These are phyloP conservation scores for Globisporangium paroecandrum DNA, from an alignment of 352 stramenopile species.

Conservation along the genomic window DNA sequence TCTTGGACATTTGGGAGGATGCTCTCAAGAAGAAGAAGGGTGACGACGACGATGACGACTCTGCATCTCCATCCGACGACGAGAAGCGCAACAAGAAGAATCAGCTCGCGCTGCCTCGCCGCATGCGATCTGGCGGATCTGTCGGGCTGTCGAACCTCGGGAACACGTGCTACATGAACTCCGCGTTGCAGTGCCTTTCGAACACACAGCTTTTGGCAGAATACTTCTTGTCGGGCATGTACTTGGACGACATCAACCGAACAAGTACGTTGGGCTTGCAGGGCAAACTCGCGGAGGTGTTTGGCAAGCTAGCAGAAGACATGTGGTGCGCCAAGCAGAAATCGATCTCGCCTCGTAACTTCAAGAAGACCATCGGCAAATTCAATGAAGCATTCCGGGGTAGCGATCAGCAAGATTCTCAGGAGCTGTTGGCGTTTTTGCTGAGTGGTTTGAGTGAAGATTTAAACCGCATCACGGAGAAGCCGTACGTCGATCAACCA, in stretches of 20 bases:
- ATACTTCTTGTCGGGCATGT: conserved; percentile 95
- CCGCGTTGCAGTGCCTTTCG: conserved; percentile 91
- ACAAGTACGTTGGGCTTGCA: conserved; percentile 95
- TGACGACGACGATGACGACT: conserved; percentile 43
- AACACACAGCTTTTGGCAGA: conserved; percentile 95
- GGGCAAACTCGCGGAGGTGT: conserved; percentile 93
- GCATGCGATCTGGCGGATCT: conserved; percentile 74
- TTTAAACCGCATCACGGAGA: conserved; percentile 95
- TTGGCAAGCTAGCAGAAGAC: conserved; percentile 94
- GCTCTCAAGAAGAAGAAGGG: conserved; percentile 64
- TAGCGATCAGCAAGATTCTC: conserved; percentile 96
- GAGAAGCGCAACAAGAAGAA: conserved; percentile 48
- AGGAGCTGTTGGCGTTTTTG: conserved; percentile 96
- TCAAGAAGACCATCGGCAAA: conserved; percentile 94
- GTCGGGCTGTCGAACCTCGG: conserved; percentile 89
- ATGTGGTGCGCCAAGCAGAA: conserved; percentile 96
- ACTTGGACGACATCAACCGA: conserved; percentile 93
- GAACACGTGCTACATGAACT: conserved; percentile 97
- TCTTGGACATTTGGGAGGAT: conserved; percentile 79
- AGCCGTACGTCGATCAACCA: conserved; percentile 97
- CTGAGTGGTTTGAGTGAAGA: conserved; percentile 98
- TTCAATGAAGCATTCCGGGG: conserved; percentile 97
- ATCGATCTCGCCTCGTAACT: conserved; percentile 87
- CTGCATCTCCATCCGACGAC: conserved; percentile 47
- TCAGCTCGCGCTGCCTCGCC: conserved; percentile 54